Evolutionary conservation across 345 rosid genomes (phyloP), one percentile per base, ranked within the genome.

Genomic region (Eucalyptus pauciflora): DNA sequence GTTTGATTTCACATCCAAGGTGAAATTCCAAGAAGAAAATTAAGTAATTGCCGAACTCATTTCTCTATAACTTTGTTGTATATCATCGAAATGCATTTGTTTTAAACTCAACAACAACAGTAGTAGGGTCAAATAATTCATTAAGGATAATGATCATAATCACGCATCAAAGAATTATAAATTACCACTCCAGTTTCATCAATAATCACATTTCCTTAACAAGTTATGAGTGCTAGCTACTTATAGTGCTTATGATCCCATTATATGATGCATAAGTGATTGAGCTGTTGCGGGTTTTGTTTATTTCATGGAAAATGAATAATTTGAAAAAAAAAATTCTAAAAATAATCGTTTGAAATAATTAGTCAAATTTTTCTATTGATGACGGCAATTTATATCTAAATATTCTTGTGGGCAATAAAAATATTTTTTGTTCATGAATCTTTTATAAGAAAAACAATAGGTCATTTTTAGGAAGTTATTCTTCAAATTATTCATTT

Each of bases 271-370:
- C 80, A 69, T 69, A 16, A 16, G 20, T 16, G 24, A 16, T 16
- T 33, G 24, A 31, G 12, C 0, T 31, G 0, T 0, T 4, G 1
- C 0, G 4, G 1, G 22, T 1, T 31, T 1, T 9, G 0, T 15
- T 31, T 8, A 17, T 69, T 8, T 67, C 3, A 9, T 8, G 2
- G 10, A 69, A 16, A 33, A 7, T 33, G 2, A 69, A 67, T 7
- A 8, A 31, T 31, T 31, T 8, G 31, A 31, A 31, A 67, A 16
- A 16, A 67, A 15, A 31, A 4, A 15, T 1, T 67, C 11, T 69
- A 15, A 16, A 31, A 31, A 31, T 14, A n/a, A 1, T 14, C 2
- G 0, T 31, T 16, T 8, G 7, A 69, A 33, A 69, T 69, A 8
- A 16, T 3, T 33, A 64, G 43, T 8, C 80, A 7, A 62, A 1